These are phyloP conservation scores for Cardiospermum halicacabum DNA, from an alignment of 345 rosid species.

Conservation along the genomic window DNA sequence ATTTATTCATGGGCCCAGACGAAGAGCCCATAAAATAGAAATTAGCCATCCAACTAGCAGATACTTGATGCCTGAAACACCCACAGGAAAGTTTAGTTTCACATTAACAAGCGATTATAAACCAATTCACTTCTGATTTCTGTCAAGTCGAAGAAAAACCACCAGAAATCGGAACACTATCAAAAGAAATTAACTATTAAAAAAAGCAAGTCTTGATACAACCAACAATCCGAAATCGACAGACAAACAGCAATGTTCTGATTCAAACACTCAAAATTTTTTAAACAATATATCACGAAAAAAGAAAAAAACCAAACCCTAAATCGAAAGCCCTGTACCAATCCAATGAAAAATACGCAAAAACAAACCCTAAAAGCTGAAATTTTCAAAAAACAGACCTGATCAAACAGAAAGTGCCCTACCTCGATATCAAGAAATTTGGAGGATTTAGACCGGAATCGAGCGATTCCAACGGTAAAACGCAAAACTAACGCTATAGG, in stretches of 20 bases:
- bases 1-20: no score
- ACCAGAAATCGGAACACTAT: not conserved
- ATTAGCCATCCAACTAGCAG: not conserved
- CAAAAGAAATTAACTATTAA: not conserved
- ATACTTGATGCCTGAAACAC: slow-evolving; percentile 11
- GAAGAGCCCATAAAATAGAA: no score
- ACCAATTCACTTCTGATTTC: not conserved
- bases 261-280: not conserved
- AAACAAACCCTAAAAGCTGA: no score
- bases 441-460: slow-evolving; percentile 9
- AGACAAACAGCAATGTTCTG: not conserved
- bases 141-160: not conserved
- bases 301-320: no score
- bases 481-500: not conserved
- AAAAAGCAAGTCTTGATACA: no score
- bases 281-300: not conserved
- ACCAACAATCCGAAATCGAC: not conserved
- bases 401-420: not conserved
- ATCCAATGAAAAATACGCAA: not conserved
- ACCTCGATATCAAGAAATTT: slow-evolving; percentile 15
- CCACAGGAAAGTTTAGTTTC: not conserved
- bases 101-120: not conserved
- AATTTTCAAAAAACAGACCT: not conserved
- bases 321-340: not conserved
- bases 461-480: not conserved